Base-by-base conservation (phyloP, 257 asterid genomes). In the Scutellaria baicalensis region DNA sequence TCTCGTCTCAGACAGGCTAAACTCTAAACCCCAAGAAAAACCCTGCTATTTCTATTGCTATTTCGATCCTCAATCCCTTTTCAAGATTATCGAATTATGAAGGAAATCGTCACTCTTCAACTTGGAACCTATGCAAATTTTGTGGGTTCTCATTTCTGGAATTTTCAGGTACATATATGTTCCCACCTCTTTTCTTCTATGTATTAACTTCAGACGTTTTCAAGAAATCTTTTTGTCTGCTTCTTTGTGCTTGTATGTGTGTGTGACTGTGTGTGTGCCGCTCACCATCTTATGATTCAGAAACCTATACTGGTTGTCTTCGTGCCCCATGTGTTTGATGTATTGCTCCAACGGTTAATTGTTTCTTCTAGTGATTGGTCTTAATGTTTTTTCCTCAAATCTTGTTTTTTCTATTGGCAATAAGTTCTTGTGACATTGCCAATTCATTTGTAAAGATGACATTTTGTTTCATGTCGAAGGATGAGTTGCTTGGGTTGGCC, bases 81-180 rank as follows among this genome's bases (percentile, higher is more conserved):
- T 1, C 33, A 27, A 27, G 33, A 27, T 5, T 27, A 27, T 1
- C 33, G 16, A 72, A 68, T 3, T 9, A 90, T 90, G 98, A 87
- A 74, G 80, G 99, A 93, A 80, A 75, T 84, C 9, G 87, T 89
- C 21, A 87, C 96, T 4, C 73, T 93, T 65, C 97, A 91, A 80
- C 78, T 84, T 42, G 97, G 99, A 43, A 72, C 75, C 77, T 89
- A 80, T 56, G 96, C 97, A 5, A 93, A 89, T 79, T 91, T 84
- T 68, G 80, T 87, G 36, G 99, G 96, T 74, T 91, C 97, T 68
- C 99, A 93, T 80, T 89, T 93, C 82, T 93, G 96, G 99, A 93
- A 93, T 75, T 90, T 93, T 79, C 99, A 91, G 96, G 96, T 89
- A 49, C 74, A 56, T 3, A 56, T 3, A 3, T 35, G 3, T 10